phyloP scores from a whole-genome alignment of 345 rosid species.

The Brassica incana region DNA sequence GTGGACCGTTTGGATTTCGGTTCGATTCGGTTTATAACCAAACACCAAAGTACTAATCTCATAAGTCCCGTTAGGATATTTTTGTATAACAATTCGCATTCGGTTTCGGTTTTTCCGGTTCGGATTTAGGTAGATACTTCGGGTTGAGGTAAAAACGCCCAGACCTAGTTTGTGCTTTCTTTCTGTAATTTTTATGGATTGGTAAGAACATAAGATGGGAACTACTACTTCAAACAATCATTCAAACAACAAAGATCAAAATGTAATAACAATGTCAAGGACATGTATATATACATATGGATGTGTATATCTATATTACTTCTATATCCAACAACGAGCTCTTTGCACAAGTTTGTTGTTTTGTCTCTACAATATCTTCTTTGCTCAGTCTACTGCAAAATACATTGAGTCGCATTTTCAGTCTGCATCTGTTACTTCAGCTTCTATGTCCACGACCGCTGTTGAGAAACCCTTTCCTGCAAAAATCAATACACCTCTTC shows the following conservation, averaged over 20 bases:
- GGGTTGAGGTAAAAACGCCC: no score
- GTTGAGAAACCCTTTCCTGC: background rate
- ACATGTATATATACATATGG: background rate
- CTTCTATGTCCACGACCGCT: background rate
- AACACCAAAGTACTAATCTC: no score
- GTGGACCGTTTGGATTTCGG: no score
- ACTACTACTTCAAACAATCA: background rate
- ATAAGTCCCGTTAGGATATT: no score
- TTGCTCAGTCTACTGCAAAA: background rate
- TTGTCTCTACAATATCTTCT: background rate
- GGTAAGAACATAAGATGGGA: no score
- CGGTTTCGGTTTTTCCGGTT: no score
- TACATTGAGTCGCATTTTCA: background rate
- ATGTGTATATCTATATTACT: background rate
- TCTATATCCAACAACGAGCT: background rate
- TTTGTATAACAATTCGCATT: no score
- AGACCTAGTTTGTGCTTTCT: no score
- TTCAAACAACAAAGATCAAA: background rate
- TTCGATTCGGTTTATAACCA: no score
- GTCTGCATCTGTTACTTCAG: background rate
- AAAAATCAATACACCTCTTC: background rate
- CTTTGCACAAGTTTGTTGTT: background rate
- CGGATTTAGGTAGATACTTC: no score
- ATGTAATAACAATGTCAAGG: background rate
- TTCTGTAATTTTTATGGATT: no score